Conservation (phyloP, 371 early-diverging fungal genomes). For the Mucor racemosus region DNA sequence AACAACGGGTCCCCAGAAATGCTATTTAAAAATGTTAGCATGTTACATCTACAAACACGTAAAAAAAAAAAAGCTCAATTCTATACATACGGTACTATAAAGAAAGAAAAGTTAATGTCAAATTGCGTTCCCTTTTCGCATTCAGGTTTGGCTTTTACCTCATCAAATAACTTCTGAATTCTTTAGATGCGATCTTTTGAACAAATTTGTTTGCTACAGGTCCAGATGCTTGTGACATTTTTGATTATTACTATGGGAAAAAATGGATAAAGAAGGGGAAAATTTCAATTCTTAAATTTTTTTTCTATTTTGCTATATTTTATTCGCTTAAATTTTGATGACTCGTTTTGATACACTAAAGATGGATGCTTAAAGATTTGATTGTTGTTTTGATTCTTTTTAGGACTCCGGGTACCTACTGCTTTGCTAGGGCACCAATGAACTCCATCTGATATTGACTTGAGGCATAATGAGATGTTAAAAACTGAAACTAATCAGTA, state of each 20-base stretch:
- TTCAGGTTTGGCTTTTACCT: slow-evolving; percentile 17
- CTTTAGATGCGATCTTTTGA: slow-evolving; percentile 30
- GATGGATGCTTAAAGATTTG: background rate
- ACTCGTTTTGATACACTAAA: slow-evolving; percentile 8
- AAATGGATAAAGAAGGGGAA: slow-evolving; percentile 6
- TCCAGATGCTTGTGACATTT: slow-evolving; percentile 37
- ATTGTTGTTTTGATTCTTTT: background rate
- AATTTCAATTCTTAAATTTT: slow-evolving; percentile 4
- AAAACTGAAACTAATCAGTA: background rate
- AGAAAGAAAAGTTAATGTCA: slow-evolving; percentile 15
- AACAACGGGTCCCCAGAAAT: slow-evolving; percentile 94
- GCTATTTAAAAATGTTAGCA: slow-evolving; percentile 45
- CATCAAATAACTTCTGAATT: slow-evolving; percentile 31
- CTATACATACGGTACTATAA: slow-evolving; percentile 48
- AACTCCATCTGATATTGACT: background rate
- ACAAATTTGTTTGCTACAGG: slow-evolving; percentile 24
- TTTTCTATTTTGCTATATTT: slow-evolving; percentile 3
- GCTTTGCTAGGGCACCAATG: background rate
- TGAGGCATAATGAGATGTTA: background rate
- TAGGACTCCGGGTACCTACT: background rate
- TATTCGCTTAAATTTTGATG: slow-evolving; percentile 13
- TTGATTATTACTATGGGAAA: slow-evolving; percentile 5
- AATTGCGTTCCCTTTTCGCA: background rate
- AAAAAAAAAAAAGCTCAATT: slow-evolving; percentile 5
- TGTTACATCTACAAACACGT: slow-evolving; percentile 3